Evolutionary conservation across 2,329 filamentous ascomycete genomes (phyloP).

Genomic region (Pyrenochaeta sp.): DNA sequence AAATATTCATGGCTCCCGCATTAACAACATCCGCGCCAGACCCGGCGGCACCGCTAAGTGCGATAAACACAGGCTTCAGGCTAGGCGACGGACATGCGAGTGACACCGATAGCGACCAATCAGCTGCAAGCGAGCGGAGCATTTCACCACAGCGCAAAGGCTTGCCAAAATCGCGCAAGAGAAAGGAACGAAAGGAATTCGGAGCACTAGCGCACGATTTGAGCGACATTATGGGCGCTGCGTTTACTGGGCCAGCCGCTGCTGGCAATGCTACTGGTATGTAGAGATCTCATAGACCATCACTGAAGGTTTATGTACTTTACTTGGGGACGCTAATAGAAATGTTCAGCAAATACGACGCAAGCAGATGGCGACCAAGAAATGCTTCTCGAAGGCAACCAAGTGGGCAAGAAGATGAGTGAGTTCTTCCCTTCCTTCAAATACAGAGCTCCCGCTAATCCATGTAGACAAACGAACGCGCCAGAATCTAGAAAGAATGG

Average conservation of each 20-base stretch:
- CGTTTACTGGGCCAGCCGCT: slow-evolving; percentile 15
- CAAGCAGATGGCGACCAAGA: slow-evolving; percentile 14
- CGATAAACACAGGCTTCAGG: slow-evolving; percentile 20
- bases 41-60: neutral
- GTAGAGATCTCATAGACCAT: neutral
- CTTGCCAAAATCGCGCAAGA: slow-evolving; percentile 21
- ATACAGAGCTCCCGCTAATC: neutral
- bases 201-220: slow-evolving; percentile 31
- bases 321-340: slow-evolving; percentile 3
- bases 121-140: slow-evolving; percentile 28
- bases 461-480: slow-evolving; percentile 24
- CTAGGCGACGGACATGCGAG: slow-evolving; percentile 20
- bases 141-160: slow-evolving; percentile 21
- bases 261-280: slow-evolving; percentile 16
- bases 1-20: slow-evolving; percentile 10
- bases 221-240: slow-evolving; percentile 23
- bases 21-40: slow-evolving; percentile 3
- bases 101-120: slow-evolving; percentile 34
- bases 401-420: slow-evolving; percentile 29
- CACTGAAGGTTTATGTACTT: neutral
- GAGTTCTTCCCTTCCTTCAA: slow-evolving; percentile 2
- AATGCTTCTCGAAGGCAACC: slow-evolving; percentile 17
- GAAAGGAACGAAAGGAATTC: slow-evolving; percentile 30
- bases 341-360: slow-evolving; percentile 1
- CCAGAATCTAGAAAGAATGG: slow-evolving; percentile 29